Evolutionary conservation across 805 yeast species (phyloP).

Genomic region (Starmerella vaccinii): DNA sequence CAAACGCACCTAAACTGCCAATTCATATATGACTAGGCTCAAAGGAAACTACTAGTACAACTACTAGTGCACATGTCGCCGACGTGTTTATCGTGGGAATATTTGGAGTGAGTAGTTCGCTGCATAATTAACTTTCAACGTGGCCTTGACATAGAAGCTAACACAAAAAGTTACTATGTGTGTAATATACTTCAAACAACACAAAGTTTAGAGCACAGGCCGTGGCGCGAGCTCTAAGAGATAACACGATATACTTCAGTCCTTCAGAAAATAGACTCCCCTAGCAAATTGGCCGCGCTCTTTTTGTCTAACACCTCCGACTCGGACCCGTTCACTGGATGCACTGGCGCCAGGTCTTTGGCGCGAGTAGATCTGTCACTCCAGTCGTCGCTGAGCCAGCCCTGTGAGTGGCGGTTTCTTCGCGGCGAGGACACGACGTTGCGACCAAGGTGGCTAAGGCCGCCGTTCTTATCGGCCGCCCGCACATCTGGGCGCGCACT

Average conservation of each 20-base stretch:
- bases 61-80: too few relatives aligned
- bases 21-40: too few relatives aligned
- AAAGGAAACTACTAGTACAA: too few relatives aligned
- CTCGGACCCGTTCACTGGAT: constrained; percentile 2
- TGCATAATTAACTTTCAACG: too few relatives aligned
- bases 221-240: too few relatives aligned
- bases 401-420: constrained; percentile 37
- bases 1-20: background rate
- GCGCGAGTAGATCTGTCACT: constrained; percentile 41
- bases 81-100: too few relatives aligned
- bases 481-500: constrained; percentile 56
- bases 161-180: too few relatives aligned
- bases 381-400: constrained; percentile 48
- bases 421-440: constrained; percentile 42
- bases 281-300: constrained; percentile 72
- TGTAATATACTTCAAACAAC: too few relatives aligned
- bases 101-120: too few relatives aligned
- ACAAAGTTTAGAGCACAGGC: too few relatives aligned
- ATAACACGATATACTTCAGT: background rate
- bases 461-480: constrained; percentile 65
- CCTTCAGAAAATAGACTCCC: constrained; percentile 36
- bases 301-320: constrained; percentile 56
- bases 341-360: constrained; percentile 22
- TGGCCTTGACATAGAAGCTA: too few relatives aligned
- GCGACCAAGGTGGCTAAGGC: constrained; percentile 72